Percentiles rank a stretch among this genome's conserved stretches.
phyloP scores from a whole-genome alignment of 768 basidiomycete species.

The Psilocybe sp. region DNA sequence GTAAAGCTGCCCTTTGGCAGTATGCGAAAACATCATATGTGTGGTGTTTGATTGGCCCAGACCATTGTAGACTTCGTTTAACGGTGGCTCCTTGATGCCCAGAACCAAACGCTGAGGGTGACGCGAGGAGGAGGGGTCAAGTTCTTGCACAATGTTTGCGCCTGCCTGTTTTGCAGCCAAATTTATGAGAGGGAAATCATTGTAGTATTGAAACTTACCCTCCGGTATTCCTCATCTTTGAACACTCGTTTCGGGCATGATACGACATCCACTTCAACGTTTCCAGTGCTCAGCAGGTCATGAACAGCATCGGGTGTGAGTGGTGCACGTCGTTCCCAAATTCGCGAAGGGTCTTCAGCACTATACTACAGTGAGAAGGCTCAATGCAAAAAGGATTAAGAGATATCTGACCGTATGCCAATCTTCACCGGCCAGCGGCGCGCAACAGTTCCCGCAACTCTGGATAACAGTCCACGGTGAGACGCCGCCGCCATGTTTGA shows the following conservation, averaged over 20 bases:
- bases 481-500: not conserved
- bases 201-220: constrained; percentile 43
- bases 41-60: constrained; percentile 34
- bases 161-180: constrained; percentile 57
- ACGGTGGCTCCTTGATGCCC: constrained; percentile 87
- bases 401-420: constrained; percentile 12
- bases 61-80: constrained; percentile 54
- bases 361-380: constrained; percentile 24
- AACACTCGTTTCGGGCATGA: constrained; percentile 77
- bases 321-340: constrained; percentile 87
- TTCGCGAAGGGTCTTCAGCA: constrained; percentile 73
- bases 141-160: constrained; percentile 45
- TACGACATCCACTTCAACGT: constrained; percentile 70
- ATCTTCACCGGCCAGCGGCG: not conserved
- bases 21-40: constrained; percentile 92
- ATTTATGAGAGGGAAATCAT: not conserved
- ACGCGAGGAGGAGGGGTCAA: constrained; percentile 32
- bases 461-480: not conserved
- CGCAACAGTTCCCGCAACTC: not conserved
- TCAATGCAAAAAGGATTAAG: not conserved
- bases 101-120: constrained; percentile 69
- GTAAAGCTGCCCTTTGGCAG: constrained; percentile 82
- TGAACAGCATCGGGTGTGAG: constrained; percentile 75
- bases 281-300: constrained; percentile 50
- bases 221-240: constrained; percentile 54